A percentile compares a stretch with the other conserved stretches of the same genome.
These are phyloP conservation scores for Penicillium sp. DNA, from an alignment of 2,329 filamentous ascomycete genomes.

Conservation along the genomic window DNA sequence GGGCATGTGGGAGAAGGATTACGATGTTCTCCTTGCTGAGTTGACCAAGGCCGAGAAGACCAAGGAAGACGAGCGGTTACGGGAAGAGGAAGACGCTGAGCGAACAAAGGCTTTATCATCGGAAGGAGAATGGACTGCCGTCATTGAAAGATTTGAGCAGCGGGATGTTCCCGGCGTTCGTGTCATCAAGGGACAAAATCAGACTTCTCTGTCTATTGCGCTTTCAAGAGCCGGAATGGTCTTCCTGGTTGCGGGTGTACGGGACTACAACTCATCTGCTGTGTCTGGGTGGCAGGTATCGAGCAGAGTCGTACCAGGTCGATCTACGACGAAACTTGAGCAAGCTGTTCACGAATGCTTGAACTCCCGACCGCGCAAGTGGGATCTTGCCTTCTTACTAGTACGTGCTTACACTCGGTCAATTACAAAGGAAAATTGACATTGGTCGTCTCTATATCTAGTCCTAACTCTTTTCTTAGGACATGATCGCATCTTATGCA, in stretches of 20 bases:
- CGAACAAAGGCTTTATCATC: slow-evolving; percentile 26
- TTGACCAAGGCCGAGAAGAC: slow-evolving; percentile 30
- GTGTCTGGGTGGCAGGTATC: slow-evolving; percentile 37
- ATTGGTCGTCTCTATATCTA: neutral
- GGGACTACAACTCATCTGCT: slow-evolving; percentile 14
- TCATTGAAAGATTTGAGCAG: slow-evolving; percentile 34
- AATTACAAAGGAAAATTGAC: neutral
- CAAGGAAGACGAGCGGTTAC: slow-evolving; percentile 26
- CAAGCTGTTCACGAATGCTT: slow-evolving; percentile 35
- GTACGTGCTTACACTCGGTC: slow-evolving; percentile 25
- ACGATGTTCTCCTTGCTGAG: slow-evolving; percentile 34
- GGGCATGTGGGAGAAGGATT: slow-evolving; percentile 44
- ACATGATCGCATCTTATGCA: slow-evolving; percentile 44
- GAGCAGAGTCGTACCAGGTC: slow-evolving; percentile 24
- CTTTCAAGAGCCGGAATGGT: slow-evolving; percentile 36
- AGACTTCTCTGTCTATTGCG: slow-evolving; percentile 27
- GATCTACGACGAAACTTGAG: slow-evolving; percentile 35
- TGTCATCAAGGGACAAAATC: slow-evolving; percentile 24
- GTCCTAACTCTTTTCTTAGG: slow-evolving; percentile 27
- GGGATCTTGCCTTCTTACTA: slow-evolving; percentile 41
- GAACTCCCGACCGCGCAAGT: slow-evolving; percentile 36
- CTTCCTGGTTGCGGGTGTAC: slow-evolving; percentile 33
- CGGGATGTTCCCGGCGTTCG: slow-evolving; percentile 31
- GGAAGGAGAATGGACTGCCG: slow-evolving; percentile 33
- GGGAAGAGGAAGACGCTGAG: slow-evolving; percentile 32